Base-by-base conservation (phyloP, 2,329 filamentous ascomycete species). In the Xylariales sp. region DNA sequence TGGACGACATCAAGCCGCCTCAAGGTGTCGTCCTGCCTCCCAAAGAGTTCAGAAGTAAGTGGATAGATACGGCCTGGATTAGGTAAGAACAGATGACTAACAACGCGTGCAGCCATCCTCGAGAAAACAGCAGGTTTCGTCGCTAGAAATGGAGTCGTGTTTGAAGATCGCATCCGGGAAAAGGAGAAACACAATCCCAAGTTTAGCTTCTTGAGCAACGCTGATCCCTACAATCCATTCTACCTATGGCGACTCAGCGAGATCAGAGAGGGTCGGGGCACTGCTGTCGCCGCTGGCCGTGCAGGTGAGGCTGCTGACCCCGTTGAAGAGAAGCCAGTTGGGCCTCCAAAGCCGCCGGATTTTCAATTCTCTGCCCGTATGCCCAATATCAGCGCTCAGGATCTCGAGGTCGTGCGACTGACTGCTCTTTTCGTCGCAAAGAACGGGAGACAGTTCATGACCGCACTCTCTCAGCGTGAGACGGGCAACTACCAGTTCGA, bases 71-170 rank as follows among this genome's bases (percentile, higher is more conserved):
- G n/a, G n/a, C n/a, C n/a, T n/a, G n/a, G n/a, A n/a, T n/a, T n/a
- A n/a, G n/a, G n/a, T n/a, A n/a, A n/a, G n/a, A n/a, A n/a, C n/a
- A n/a, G n/a, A n/a, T n/a, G n/a, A n/a, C n/a, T n/a, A n/a, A n/a
- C n/a, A n/a, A n/a, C n/a, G n/a, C n/a, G n/a, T 34, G 9, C 31
- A 60, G 57, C 53, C 20, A 60, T 91, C 51, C 82, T 98, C 57
- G 90, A 96, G 64, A 97, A 95, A 70, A 95, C 91, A 10, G 91
- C 93, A 40, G 89, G 89, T 34, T 97, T 94, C 61, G 87, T 96
- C 44, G 82, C 83, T 50, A 70, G 80, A 48, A 82, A 82, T 53
- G 80, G 80, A 16, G 60, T 73, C 31, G 71, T 80, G 6, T 89
- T 94, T 57, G 86, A 94, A 51, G 84, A 90, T 54, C 82, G 85